Base-by-base conservation (phyloP, 2,329 filamentous ascomycete genomes). In the Fusarium pseudocircinatum region DNA sequence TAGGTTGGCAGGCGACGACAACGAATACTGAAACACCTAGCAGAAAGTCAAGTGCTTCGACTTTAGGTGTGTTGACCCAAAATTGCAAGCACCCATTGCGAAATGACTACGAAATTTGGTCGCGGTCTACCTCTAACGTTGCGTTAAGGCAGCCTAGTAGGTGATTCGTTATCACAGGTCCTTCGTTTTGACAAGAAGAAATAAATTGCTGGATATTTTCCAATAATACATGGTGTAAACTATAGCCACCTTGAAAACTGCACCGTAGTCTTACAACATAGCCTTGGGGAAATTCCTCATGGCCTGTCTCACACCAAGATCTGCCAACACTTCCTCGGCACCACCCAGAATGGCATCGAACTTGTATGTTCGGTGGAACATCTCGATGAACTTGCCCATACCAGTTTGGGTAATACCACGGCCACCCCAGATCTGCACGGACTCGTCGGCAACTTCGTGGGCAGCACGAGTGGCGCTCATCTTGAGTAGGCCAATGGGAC, bases 381-480 rank as follows among this genome's bases (percentile, higher is more conserved):
- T 92, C 84, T 97, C 94, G 69, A 97, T 90, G 37, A 94, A 87
- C 58, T 89, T 88, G 53, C 94, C 94, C 94, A 97, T 97, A 22
- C 94, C 94, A 0, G 88, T 89, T 83, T 95, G 92, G 2, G 94
- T 97, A 14, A 97, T 82, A 7, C 91, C 94, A 61, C 94, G 88
- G 12, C 94, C 94, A 52, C 94, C 94, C 82, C 95, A 97, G 79
- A 97, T 95, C 80, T 96, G 94, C 10, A 94, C 91, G 5, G 93
- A 89, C 78, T 95, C 92, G 80, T 96, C 94, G 69, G 94, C 94
- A 75, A 96, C 90, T 78, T 96, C 94, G 80, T 96, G 93, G 3
- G 94, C 93, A 44, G 91, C 90, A 37, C 93, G 89, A 10, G 94
- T 97, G 52, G 87, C 85, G 82, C 90, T 93, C 82, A 92, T 93